These are phyloP conservation scores for Silene conica DNA, from an alignment of 148 eudicot species.

Conservation along the genomic window DNA sequence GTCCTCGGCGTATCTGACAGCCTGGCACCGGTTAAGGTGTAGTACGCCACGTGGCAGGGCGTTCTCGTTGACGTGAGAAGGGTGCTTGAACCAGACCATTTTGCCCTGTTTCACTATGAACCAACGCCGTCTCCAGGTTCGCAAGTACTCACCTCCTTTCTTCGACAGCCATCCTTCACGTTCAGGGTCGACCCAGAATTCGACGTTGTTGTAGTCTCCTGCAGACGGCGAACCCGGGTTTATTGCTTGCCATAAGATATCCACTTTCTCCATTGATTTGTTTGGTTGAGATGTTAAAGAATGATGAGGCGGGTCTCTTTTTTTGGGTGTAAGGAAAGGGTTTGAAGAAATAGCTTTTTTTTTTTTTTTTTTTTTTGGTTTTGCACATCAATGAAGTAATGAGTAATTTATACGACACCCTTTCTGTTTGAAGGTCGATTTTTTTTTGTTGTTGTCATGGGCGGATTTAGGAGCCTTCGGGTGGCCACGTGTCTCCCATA, in stretches of 20 bases:
- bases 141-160: constrained; percentile 76
- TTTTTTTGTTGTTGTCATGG: too few relatives aligned
- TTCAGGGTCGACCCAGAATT: constrained; percentile 68
- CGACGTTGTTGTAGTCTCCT: constrained; percentile 30
- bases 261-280: constrained; percentile 28
- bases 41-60: constrained; percentile 74
- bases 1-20: constrained; percentile 80
- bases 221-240: constrained; percentile 18
- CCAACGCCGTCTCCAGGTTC: constrained; percentile 92
- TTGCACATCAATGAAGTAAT: too few relatives aligned
- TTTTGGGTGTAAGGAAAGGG: neutral
- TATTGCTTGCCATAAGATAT: constrained; percentile 53
- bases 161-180: constrained; percentile 76
- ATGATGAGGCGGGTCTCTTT: too few relatives aligned
- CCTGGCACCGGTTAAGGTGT: constrained; percentile 54
- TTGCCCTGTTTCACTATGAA: constrained; percentile 84
- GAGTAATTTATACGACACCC: too few relatives aligned
- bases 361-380: too few relatives aligned
- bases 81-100: constrained; percentile 82
- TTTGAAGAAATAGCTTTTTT: neutral
- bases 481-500: too few relatives aligned
- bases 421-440: too few relatives aligned
- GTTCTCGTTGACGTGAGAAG: constrained; percentile 42
- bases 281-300: neutral
- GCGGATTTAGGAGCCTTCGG: too few relatives aligned